A percentile compares a stretch with the other conserved stretches of the same genome.
phyloP scores from a whole-genome alignment of 225 moss, liverwort and hornwort species.

The Pseudoscleropodium purum region DNA sequence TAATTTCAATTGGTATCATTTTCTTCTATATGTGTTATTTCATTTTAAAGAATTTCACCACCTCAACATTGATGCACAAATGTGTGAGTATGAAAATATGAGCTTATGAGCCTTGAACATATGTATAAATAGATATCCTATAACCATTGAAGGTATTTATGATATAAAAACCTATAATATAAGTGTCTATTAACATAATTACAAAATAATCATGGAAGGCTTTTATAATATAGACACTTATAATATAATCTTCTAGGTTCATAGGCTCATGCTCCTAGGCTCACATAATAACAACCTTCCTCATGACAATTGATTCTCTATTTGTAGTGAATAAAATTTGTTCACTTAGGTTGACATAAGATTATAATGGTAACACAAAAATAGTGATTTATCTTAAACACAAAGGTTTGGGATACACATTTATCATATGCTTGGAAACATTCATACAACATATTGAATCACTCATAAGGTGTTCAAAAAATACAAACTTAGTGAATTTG shows the following conservation, averaged over 20 bases:
- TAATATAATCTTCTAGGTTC: too few species aligned
- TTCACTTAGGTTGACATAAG: fast-evolving
- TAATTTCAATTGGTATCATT: background rate
- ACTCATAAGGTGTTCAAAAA: background rate
- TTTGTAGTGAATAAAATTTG: background rate
- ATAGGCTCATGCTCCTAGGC: too few species aligned
- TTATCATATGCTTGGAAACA: background rate
- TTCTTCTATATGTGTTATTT: background rate
- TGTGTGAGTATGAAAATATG: too few species aligned
- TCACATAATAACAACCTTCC: too few species aligned
- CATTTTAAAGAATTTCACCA: background rate
- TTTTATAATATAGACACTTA: too few species aligned
- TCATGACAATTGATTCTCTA: background rate
- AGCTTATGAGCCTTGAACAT: too few species aligned
- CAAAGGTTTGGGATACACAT: fast-evolving
- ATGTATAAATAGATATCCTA: too few species aligned
- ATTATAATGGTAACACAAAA: background rate
- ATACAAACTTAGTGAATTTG: background rate
- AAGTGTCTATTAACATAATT: too few species aligned
- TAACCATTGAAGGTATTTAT: too few species aligned
- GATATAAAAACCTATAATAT: too few species aligned
- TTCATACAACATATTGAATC: background rate
- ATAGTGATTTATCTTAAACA: background rate
- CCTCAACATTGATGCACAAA: too few species aligned
- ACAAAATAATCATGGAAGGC: too few species aligned